Conservation (phyloP, 2,329 filamentous ascomycete genomes). For the Verticillium longisporum region DNA sequence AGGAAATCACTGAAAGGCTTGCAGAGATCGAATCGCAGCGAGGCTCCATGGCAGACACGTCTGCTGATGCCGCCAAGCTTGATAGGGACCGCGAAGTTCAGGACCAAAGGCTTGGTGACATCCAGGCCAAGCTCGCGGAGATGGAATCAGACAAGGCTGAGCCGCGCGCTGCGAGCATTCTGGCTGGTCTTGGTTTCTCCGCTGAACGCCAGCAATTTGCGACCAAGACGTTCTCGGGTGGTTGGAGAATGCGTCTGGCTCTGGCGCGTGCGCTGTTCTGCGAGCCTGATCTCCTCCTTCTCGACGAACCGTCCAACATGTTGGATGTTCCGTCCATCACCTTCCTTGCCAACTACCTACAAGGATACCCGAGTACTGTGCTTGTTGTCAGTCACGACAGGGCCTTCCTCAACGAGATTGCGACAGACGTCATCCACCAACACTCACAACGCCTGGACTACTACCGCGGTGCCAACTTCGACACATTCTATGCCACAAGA, state of each 20-base stretch:
- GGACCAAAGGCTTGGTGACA: conserved; percentile 83
- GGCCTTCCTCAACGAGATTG: conserved; percentile 97
- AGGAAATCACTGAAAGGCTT: conserved; percentile 73
- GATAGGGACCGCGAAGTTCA: conserved; percentile 85
- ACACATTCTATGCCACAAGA: conserved; percentile 93
- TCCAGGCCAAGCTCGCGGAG: conserved; percentile 86
- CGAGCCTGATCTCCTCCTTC: conserved; percentile 88
- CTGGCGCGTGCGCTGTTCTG: conserved; percentile 94
- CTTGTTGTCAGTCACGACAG: conserved; percentile 97
- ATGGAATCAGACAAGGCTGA: conserved; percentile 99
- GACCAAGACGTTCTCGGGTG: conserved; percentile 97
- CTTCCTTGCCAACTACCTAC: conserved; percentile 93
- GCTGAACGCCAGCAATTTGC: conserved; percentile 84
- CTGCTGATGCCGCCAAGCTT: conserved; percentile 75
- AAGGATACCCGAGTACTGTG: conserved; percentile 88
- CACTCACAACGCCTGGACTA: conserved; percentile 96
- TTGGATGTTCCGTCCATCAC: conserved; percentile 99
- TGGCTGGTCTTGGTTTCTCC: conserved; percentile 95
- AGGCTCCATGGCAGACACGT: conserved; percentile 80
- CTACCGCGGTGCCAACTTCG: conserved; percentile 96
- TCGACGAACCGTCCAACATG: conserved; percentile 99
- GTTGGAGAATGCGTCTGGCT: conserved; percentile 98
- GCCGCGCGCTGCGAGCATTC: conserved; percentile 87
- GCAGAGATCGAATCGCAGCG: conserved; percentile 72
- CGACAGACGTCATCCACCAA: conserved; percentile 98